These are phyloP conservation scores for Trichoderma asperellum DNA, from an alignment of 2,329 filamentous ascomycete species.

Conservation along the genomic window DNA sequence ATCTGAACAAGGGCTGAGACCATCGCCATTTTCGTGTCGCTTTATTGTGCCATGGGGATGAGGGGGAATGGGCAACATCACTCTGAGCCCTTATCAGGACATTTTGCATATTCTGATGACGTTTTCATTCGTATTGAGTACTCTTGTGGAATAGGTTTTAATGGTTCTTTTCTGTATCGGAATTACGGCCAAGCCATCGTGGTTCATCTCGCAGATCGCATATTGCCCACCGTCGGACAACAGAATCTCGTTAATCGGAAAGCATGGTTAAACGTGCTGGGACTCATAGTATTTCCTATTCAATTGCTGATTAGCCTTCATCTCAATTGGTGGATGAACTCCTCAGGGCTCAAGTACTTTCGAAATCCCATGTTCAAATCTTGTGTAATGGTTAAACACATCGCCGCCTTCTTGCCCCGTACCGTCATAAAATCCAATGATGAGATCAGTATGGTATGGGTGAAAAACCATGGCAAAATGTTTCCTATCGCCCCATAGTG, in stretches of 20 bases:
- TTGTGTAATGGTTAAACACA: background rate
- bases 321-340: background rate
- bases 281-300: background rate
- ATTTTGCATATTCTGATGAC: background rate
- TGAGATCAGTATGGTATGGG: no score
- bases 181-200: background rate
- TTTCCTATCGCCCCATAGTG: no score
- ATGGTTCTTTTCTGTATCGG: background rate
- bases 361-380: background rate
- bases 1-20: background rate
- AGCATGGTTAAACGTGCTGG: background rate
- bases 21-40: background rate
- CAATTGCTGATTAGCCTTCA: background rate
- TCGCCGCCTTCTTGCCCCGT: no score
- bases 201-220: background rate
- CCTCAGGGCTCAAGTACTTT: background rate
- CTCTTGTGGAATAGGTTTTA: background rate
- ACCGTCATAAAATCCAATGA: background rate
- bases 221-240: background rate
- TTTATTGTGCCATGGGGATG: background rate
- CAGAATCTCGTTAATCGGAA: background rate
- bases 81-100: background rate
- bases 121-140: background rate
- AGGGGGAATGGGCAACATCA: background rate
- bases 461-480: background rate